phyloP scores from a whole-genome alignment of 31 red algal genomes.

The Porphyra umbilicalis region DNA sequence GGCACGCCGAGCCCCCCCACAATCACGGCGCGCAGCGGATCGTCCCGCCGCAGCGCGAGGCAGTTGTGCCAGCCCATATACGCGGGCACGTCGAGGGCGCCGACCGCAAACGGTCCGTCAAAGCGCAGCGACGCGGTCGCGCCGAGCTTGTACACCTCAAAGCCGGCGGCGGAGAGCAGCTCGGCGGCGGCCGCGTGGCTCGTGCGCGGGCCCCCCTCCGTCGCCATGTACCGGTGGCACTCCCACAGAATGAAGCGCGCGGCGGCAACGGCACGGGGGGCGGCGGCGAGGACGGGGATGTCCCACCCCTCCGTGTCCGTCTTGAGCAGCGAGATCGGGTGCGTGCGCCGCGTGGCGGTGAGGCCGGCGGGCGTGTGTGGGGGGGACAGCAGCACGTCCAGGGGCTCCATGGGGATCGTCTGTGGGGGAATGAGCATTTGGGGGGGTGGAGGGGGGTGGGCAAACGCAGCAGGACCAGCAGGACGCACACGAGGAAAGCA shows the following conservation, averaged over 20 bases:
- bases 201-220: background rate
- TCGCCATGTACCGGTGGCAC: background rate
- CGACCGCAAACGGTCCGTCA: background rate
- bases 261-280: background rate
- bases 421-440: background rate
- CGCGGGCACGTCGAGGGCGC: background rate
- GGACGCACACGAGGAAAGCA: too few relatives aligned
- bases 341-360: background rate
- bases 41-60: background rate
- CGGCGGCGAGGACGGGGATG: background rate
- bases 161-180: background rate
- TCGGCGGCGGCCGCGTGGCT: background rate
- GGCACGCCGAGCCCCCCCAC: background rate
- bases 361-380: background rate
- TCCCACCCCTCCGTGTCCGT: background rate
- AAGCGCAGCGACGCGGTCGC: background rate
- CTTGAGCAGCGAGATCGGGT: background rate
- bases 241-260: background rate
- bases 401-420: background rate
- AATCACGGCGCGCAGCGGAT: background rate
- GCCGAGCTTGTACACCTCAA: slow-evolving; percentile 1
- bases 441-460: background rate
- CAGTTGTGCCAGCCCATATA: background rate
- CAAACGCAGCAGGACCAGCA: too few relatives aligned
- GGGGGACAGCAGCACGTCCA: background rate